Conservation (phyloP, 495 filamentous ascomycete species). For the Rostrohypoxylon terebratum region DNA sequence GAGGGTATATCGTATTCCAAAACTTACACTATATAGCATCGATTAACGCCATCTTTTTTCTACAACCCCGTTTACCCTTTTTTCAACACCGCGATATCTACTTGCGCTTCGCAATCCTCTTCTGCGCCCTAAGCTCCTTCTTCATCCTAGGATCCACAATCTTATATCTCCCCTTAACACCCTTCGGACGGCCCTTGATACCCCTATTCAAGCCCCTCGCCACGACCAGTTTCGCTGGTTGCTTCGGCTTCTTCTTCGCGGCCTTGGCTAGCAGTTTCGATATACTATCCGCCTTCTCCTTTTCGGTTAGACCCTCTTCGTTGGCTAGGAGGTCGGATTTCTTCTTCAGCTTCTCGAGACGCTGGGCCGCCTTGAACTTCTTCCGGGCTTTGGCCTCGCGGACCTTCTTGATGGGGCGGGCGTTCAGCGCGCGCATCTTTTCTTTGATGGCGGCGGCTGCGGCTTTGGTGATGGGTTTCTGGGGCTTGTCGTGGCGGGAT, state of each 20-base stretch:
- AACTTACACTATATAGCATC: not conserved
- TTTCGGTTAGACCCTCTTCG: conserved; percentile 91
- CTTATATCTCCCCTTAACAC: conserved; percentile 98
- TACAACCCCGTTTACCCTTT: not conserved
- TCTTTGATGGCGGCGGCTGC: conserved; percentile 95
- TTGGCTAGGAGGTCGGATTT: conserved; percentile 88
- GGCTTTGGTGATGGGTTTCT: conserved; percentile 88
- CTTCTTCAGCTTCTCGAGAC: conserved; percentile 92
- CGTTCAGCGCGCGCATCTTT: conserved; percentile 92
- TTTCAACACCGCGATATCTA: conserved; percentile 27
- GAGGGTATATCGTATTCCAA: conserved; percentile 26
- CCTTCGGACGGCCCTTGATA: conserved; percentile 68
- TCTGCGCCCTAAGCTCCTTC: conserved; percentile 95
- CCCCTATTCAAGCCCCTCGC: conserved; percentile 87
- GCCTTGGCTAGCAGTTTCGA: conserved; percentile 83
- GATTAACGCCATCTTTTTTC: not conserved
- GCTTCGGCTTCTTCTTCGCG: conserved; percentile 85
- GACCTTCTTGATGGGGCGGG: conserved; percentile 99
- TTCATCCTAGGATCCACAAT: conserved; percentile 97
- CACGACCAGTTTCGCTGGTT: conserved; percentile 88
- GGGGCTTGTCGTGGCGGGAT: conserved; percentile 79
- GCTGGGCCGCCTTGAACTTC: conserved; percentile 93
- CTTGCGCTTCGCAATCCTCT: conserved; percentile 70
- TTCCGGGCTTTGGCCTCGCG: conserved; percentile 94
- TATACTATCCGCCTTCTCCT: conserved; percentile 91